Base-by-base conservation (phyloP, 345 rosid genomes). In the Iberis pinnata region DNA sequence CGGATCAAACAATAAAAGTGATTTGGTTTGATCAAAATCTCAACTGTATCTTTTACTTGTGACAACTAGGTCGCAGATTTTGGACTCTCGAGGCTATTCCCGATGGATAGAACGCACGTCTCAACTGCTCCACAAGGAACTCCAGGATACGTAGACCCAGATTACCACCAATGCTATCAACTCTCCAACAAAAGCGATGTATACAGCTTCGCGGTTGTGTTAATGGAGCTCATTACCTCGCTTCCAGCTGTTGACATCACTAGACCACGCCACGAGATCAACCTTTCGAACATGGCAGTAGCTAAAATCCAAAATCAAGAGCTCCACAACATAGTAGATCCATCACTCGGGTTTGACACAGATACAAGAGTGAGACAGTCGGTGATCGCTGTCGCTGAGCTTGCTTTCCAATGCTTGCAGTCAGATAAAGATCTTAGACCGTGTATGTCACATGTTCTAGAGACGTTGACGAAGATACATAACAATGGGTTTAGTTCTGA, bases 71-170 rank as follows among this genome's bases (percentile, higher is more conserved):
- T 90, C 43, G 96, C 95, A 0, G 98, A 90, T 76, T 90, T 87
- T 7, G 98, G 98, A 38, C 75, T 84, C 6, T 90, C 98, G 0
- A 81, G 96, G 10, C 79, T 87, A 33, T 90, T 86, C 38, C 98
- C 96, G 7, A 32, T n/a, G 0, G 47, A 76, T 51, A 80, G 26
- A 49, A 77, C 98, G 1, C 98, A 90, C 39, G 77, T 90, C 54
- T 90, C 96, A 0, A 90, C 98, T 3, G 82, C 87, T 37, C 98
- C 98, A 10, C 96, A 90, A 54, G 98, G 98, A 12, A 90, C 98
- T 32, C 98, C 98, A 0, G 98, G 98, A 12, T 90, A 90, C 15
- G 81, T 90, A 1, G 98, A 87, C 59, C 98, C 98, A 1, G 98
- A 90, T 56, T 90, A 90, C 61, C 89, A 79, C 56, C 72, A 80